phyloP scores from a whole-genome alignment of 305 asterid genomes.

The Fraxinus xanthoxyloides region DNA sequence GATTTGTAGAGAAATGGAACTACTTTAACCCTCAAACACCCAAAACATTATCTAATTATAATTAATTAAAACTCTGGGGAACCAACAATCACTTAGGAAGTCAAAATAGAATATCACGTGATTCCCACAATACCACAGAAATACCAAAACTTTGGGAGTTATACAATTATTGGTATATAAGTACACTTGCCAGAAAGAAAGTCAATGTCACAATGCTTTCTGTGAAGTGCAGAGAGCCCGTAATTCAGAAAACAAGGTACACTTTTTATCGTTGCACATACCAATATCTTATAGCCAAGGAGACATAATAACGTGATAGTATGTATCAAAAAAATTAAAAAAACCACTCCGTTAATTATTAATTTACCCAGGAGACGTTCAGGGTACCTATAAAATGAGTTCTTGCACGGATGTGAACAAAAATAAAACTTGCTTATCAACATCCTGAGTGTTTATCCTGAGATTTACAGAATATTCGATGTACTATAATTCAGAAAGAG shows the following conservation, averaged over 20 bases:
- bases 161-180: not conserved
- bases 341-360: not conserved
- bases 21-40: not conserved
- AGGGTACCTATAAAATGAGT: not conserved
- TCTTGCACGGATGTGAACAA: not conserved
- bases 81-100: not conserved
- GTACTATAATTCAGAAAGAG: not conserved
- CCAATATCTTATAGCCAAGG: not conserved
- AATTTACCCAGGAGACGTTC: not conserved
- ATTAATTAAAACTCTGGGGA: not conserved
- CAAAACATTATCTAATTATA: not conserved
- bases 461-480: not conserved
- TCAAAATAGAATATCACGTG: not conserved
- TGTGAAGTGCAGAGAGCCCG: not conserved
- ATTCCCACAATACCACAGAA: not conserved
- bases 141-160: not conserved
- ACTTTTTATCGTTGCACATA: not conserved
- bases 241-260: not conserved
- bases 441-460: not conserved
- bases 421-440: not conserved
- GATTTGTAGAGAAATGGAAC: not conserved
- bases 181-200: not conserved
- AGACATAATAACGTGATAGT: not conserved
- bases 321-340: constrained; percentile 4
- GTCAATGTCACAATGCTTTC: not conserved